A percentile compares a stretch with the other conserved stretches of the same genome.
phyloP scores from a whole-genome alignment of 805 yeast species.

The Teunomyces cretensis region DNA sequence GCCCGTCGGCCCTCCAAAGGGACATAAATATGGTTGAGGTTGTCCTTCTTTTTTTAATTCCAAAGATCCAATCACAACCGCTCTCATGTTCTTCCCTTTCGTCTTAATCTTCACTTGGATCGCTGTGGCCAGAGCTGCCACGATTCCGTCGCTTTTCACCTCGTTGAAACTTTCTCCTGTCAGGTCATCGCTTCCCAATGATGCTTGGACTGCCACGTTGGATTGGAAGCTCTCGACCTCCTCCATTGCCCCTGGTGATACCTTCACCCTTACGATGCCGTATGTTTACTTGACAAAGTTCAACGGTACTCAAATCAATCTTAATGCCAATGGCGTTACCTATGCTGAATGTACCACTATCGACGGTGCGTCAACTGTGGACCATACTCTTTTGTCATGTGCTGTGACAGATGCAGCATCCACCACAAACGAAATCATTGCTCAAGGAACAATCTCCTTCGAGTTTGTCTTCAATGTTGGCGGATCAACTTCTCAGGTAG shows the following conservation, averaged over 20 bases:
- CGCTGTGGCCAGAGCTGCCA: slow-evolving; percentile 6
- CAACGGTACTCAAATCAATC: slow-evolving; percentile 5
- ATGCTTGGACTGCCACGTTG: slow-evolving; percentile 17
- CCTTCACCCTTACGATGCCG: slow-evolving; percentile 12
- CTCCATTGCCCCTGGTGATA: slow-evolving; percentile 9
- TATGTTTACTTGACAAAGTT: slow-evolving; percentile 16
- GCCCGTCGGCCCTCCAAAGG: background rate
- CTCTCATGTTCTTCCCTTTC: background rate
- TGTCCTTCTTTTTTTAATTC: background rate
- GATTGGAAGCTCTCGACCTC: slow-evolving; percentile 10
- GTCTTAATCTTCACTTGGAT: slow-evolving; percentile 5
- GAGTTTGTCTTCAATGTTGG: slow-evolving; percentile 19
- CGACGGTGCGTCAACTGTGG: slow-evolving; percentile 11
- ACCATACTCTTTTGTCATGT: slow-evolving; percentile 10
- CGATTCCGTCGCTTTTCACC: slow-evolving; percentile 8
- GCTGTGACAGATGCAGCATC: slow-evolving; percentile 6
- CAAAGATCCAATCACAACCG: background rate
- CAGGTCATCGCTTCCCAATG: slow-evolving; percentile 13
- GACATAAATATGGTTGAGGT: background rate
- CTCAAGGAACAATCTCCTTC: slow-evolving; percentile 13
- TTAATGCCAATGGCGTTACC: slow-evolving; percentile 10
- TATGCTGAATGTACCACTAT: slow-evolving; percentile 12
- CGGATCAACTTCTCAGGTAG: slow-evolving; percentile 14
- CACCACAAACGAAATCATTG: background rate
- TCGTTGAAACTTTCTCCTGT: slow-evolving; percentile 3